Base-by-base conservation (phyloP, 495 filamentous ascomycete genomes). In the Xylaria intraflava region DNA sequence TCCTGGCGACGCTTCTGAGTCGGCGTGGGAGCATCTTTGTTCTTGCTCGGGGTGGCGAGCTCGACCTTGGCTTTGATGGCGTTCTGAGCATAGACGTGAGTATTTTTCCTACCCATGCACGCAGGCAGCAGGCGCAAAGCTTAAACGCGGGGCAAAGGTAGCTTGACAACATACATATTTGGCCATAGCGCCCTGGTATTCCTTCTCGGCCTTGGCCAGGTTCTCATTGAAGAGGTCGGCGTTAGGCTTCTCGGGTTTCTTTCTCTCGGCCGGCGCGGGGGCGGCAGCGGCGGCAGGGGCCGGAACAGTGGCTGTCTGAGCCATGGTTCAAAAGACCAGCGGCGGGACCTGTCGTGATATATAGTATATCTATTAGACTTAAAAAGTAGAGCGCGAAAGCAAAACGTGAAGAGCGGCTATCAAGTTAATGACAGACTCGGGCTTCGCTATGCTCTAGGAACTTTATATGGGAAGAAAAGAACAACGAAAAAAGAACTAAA, bases 31-130 rank as follows among this genome's bases (percentile, higher is more conserved):
- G 80, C 76, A 68, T 88, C 89, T 69, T 85, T 84, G 60, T 75
- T 76, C 65, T 80, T 82, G 60, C 62, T 69, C 26, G 86, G 85
- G 56, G 84, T 78, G 47, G 86, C 87, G 42, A 78, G 70, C 42
- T 95, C 89, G 59, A 96, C 76, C 71, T 95, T 95, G 61, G 83
- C 79, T 71, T 88, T 90, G 69, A 92, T 74, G 56, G 82, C 80
- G 66, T 86, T 90, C 92, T 98, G 65, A 49, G 47, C 43, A 39
- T 49, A 36, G 36, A 51, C 66, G 59, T 51, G 42, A 48, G 53
- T 39, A 44, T 27, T 3, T n/a, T 49, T 6, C 20, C 12, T 8
- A n/a, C 27, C 10, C 1, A 47, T 51, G 19, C 51, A 19, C 46
- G 43, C 36, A 22, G 27, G 6, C 22, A 8, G 53, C 12, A 17